phyloP scores from a whole-genome alignment of 225 moss, liverwort and hornwort genomes.

The Polytrichum commune region DNA sequence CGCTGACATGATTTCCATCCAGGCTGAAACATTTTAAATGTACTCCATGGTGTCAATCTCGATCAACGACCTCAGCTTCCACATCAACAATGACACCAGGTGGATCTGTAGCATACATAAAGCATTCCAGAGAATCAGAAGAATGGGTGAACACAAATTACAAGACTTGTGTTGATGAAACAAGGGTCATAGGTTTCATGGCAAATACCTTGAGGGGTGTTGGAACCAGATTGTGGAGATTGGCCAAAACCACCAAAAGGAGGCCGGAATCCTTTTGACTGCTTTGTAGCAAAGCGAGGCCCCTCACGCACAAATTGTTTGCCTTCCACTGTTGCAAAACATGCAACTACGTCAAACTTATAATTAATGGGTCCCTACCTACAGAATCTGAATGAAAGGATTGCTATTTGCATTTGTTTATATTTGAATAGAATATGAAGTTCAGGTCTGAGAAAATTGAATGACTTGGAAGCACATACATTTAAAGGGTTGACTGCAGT shows the following conservation, averaged over 20 bases:
- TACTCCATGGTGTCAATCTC: conserved; percentile 43
- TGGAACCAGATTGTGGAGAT: conserved; percentile 23
- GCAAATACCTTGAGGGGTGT: conserved; percentile 35
- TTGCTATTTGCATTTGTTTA: too few species aligned
- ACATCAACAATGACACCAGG: conserved; percentile 87
- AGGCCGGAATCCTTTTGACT: conserved; percentile 49
- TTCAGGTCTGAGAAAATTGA: not conserved
- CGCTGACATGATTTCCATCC: too few species aligned
- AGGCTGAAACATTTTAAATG: not conserved
- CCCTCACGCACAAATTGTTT: conserved; percentile 89
- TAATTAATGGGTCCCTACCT: not conserved
- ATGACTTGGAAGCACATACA: conserved; percentile 32
- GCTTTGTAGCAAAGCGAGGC: conserved; percentile 70
- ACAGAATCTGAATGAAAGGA: too few species aligned
- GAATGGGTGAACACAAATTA: not conserved
- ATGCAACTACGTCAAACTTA: not conserved
- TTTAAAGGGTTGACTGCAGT: conserved; percentile 94
- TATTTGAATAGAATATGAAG: not conserved
- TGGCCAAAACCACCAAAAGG: conserved; percentile 61
- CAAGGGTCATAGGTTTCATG: not conserved
- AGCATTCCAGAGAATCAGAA: not conserved
- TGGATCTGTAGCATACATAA: conserved; percentile 39
- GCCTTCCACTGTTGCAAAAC: conserved; percentile 60
- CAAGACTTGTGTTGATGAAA: not conserved
- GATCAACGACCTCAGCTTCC: conserved; percentile 86